Evolutionary conservation across 1,284 basidiomycete species (phyloP), one percentile per base, ranked within the genome.

Genomic region (Ceratobasidium sp.): DNA sequence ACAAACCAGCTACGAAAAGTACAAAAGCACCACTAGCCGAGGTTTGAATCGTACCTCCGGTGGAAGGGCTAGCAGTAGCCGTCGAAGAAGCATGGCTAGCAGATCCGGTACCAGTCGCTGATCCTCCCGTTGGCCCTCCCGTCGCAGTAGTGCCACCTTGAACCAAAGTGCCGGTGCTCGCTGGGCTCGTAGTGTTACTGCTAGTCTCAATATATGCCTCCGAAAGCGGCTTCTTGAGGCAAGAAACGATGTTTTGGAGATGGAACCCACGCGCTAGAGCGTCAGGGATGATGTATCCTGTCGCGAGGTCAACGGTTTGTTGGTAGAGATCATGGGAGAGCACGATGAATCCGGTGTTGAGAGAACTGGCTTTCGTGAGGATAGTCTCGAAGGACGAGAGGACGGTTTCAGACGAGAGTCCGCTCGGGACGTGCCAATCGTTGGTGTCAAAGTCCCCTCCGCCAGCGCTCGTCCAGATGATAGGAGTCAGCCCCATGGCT

Each of bases 221-320:
- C 2, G 44, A 50, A 49, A 50, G 44, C 1, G 62, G 46, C 30
- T 50, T 66, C 28, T 41, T 54, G 11, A 66, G 35, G 46, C 62
- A 66, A 8, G 8, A 26, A 14, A 50, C 26, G 26, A 66, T 86
- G 86, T 26, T 44, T 35, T 64, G 73, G 46, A 75, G 38, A 2
- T 61, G 3, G 58, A 61, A 61, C 21, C 38, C 38, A 21, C 58
- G 58, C 0, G 88, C 87, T 52, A 89, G 80, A 5, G 88, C 89
- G 76, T 89, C 87, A 1, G 89, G 89, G 26, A 91, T 83, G 75
- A 91, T 88, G 80, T 91, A 91, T 21, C 89, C 90, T 5, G 87
- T 88, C 1, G 89, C 89, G n/a, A 91, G 81, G 75, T 91, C 87
- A 28, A 91, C 89, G 0, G 85, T 83, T 78, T 91, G 87, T 78